These are phyloP conservation scores for Yamadazyma kitorensis DNA, from an alignment of 805 yeast genomes.

Conservation along the genomic window DNA sequence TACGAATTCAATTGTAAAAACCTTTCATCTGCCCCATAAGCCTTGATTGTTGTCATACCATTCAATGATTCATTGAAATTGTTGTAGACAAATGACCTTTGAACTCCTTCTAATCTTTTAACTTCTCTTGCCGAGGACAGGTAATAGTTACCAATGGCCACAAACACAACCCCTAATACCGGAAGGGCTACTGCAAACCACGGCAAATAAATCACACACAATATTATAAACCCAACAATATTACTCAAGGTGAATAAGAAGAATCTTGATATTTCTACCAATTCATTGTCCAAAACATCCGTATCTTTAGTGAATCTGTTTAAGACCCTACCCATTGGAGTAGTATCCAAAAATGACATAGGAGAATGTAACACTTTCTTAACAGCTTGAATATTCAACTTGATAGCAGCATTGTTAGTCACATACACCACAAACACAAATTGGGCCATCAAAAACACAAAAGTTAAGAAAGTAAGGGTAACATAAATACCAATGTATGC, in stretches of 20 bases:
- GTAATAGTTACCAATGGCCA: constrained; percentile 29
- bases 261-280: constrained; percentile 65
- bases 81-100: constrained; percentile 37
- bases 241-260: constrained; percentile 53
- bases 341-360: constrained; percentile 77
- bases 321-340: constrained; percentile 83
- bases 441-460: constrained; percentile 40
- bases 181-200: constrained; percentile 41
- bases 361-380: constrained; percentile 66
- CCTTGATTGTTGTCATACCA: constrained; percentile 37
- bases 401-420: constrained; percentile 50
- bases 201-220: constrained; percentile 36
- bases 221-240: constrained; percentile 54
- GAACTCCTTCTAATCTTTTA: constrained; percentile 37
- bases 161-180: constrained; percentile 23
- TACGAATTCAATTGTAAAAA: constrained; percentile 26
- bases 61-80: constrained; percentile 36
- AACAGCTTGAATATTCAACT: constrained; percentile 62
- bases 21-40: constrained; percentile 23
- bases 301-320: constrained; percentile 88
- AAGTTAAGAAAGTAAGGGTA: constrained; percentile 51
- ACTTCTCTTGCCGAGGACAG: constrained; percentile 39
- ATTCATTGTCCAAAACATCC: constrained; percentile 76
- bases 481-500: constrained; percentile 75
- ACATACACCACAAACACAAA: constrained; percentile 47